A percentile compares a stretch with the other conserved stretches of the same genome.
These are phyloP conservation scores for Apophysomyces variabilis DNA, from an alignment of 371 early-diverging fungal species.

Conservation along the genomic window DNA sequence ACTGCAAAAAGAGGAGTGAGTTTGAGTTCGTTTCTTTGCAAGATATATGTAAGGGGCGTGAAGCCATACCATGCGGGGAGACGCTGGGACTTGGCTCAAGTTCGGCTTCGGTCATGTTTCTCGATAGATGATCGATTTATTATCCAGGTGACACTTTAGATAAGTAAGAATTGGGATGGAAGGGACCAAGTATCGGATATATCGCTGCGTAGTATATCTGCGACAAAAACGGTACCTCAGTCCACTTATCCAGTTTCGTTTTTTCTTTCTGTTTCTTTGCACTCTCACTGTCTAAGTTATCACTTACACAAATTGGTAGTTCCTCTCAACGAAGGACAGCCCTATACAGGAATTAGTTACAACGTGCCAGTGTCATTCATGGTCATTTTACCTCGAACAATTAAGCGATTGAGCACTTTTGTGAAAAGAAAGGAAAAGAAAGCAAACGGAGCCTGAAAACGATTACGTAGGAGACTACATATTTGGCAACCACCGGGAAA, in stretches of 20 bases:
- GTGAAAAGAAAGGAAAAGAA: slow-evolving; percentile 11
- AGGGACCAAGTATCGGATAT: not conserved
- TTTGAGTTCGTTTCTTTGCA: not conserved
- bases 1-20: not conserved
- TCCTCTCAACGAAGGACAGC: not conserved
- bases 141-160: not conserved
- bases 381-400: slow-evolving; percentile 9
- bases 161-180: not conserved
- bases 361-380: not conserved
- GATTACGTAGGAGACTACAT: slow-evolving; percentile 10
- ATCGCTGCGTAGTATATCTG: not conserved
- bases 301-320: slow-evolving; percentile 1
- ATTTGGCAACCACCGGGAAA: not conserved
- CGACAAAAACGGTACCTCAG: slow-evolving; percentile 6
- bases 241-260: not conserved
- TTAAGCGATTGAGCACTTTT: slow-evolving; percentile 6
- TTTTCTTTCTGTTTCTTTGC: not conserved
- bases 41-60: slow-evolving; percentile 7
- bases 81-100: slow-evolving; percentile 9
- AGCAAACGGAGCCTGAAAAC: slow-evolving; percentile 11
- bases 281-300: not conserved
- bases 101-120: slow-evolving; percentile 11
- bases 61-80: slow-evolving; percentile 7
- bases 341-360: not conserved
- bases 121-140: slow-evolving; percentile 5